Base-by-base conservation (phyloP, 192 early-diverging fungal species). In the Backusella tuberculispora region DNA sequence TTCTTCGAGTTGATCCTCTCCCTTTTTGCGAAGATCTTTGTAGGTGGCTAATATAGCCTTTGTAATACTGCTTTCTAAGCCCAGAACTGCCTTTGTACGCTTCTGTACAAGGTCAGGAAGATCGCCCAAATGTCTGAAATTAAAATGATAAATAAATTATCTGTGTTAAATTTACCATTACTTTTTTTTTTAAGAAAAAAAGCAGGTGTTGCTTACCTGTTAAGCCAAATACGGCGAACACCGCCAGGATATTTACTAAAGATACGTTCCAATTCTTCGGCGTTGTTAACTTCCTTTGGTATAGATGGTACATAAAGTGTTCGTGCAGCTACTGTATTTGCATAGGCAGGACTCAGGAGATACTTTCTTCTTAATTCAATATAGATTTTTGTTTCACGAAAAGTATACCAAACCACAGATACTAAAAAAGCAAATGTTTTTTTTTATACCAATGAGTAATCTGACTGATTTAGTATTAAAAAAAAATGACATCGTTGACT, bases 291-390 rank as follows among this genome's bases (percentile, higher is more conserved):
- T n/a, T 85, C 79, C 6, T 79, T 47, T 7, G 96, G 94, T 34
- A 97, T 85, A n/a, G 89, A 85, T 1, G 88, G 81, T 13, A 94
- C 86, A 53, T 93, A 85, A 3, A 96, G 80, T 3, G 93, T 93
- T 40, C 87, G 86, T 3, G 90, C 84, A 13, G 83, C 80, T 9
- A 86, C 83, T 6, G 79, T 79, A 9, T 78, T 66, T 13, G 67
- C 63, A 74, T 89, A 85, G 5, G 87, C 83, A 0, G 83, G 81
- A 47, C 83, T 85, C 37, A 87, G 75, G 10, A 90, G 80, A 76
- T 86, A 94, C 63, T 83, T 83, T 63, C 91, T 90, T 13, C 93
- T 88, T 42, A 95, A 80, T 10, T 73, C 70, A 14, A 90, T 85
- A 63, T 90, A 93, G 12, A 82, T 78, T 5, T 76, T 84, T 53